A percentile compares a stretch with the other conserved stretches of the same genome.
Evolutionary conservation across 2,329 filamentous ascomycete species (phyloP).

Genomic region (Dothideomycetes sp.): DNA sequence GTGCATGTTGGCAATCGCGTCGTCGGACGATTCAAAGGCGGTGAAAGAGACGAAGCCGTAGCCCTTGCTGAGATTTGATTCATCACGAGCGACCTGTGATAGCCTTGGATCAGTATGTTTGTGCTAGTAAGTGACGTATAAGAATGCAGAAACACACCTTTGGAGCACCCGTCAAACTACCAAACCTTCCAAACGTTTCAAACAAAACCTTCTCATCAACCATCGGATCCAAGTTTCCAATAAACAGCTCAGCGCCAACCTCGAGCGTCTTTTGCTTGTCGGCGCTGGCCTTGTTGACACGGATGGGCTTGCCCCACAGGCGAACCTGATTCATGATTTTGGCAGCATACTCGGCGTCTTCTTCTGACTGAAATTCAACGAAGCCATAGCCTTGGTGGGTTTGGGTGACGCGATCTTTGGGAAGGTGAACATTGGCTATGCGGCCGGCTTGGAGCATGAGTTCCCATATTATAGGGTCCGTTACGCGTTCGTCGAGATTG

Average conservation of each 20-base stretch:
- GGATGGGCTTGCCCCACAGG: constrained; percentile 84
- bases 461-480: constrained; percentile 86
- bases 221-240: constrained; percentile 89
- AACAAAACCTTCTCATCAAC: constrained; percentile 93
- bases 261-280: constrained; percentile 92
- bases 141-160: constrained; percentile 48
- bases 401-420: constrained; percentile 95
- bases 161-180: constrained; percentile 68
- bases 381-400: constrained; percentile 97
- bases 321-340: constrained; percentile 95
- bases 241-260: constrained; percentile 94
- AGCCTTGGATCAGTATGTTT: not conserved
- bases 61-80: constrained; percentile 79
- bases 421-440: constrained; percentile 95
- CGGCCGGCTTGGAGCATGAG: constrained; percentile 93
- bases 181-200: constrained; percentile 90
- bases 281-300: constrained; percentile 88
- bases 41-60: constrained; percentile 93
- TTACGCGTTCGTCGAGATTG: constrained; percentile 94
- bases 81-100: constrained; percentile 62
- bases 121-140: not conserved
- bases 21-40: constrained; percentile 87
- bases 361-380: constrained; percentile 92
- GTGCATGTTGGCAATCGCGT: constrained; percentile 85
- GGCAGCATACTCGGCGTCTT: constrained; percentile 92